Evolutionary conservation across 805 yeast species (phyloP).

Genomic region (Kazachstania bromeliacearum): DNA sequence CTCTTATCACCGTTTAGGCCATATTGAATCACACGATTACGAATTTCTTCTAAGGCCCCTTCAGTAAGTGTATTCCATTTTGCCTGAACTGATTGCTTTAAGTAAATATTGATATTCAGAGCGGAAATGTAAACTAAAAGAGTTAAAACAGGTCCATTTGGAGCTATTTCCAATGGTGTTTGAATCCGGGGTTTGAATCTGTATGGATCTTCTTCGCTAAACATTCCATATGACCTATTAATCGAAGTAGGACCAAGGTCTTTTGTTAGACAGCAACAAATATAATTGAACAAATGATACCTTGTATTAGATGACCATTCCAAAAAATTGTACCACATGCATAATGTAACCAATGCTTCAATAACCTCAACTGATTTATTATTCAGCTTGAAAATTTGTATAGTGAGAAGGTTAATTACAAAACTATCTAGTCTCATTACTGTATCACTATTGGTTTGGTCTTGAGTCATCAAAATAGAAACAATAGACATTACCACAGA

Average conservation of each 20-base stretch:
- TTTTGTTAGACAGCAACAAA: constrained; percentile 58
- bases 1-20: background rate
- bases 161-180: constrained; percentile 16
- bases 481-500: constrained; percentile 56
- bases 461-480: constrained; percentile 34
- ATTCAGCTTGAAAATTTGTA: constrained; percentile 61
- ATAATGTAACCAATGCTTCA: constrained; percentile 49
- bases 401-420: constrained; percentile 40
- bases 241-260: constrained; percentile 64
- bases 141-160: constrained; percentile 19
- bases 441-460: constrained; percentile 30
- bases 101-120: constrained; percentile 53
- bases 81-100: constrained; percentile 52
- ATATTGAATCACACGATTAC: background rate
- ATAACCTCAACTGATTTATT: constrained; percentile 60
- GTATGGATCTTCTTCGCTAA: constrained; percentile 14
- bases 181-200: constrained; percentile 11
- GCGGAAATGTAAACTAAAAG: constrained; percentile 52
- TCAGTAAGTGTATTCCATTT: constrained; percentile 41
- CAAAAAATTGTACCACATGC: constrained; percentile 77
- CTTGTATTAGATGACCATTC: constrained; percentile 75
- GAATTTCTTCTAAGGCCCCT: constrained; percentile 9
- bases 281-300: constrained; percentile 55
- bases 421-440: constrained; percentile 44
- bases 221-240: constrained; percentile 32